Base-by-base conservation (phyloP, 768 basidiomycete genomes). In the Lactarius trivialis region DNA sequence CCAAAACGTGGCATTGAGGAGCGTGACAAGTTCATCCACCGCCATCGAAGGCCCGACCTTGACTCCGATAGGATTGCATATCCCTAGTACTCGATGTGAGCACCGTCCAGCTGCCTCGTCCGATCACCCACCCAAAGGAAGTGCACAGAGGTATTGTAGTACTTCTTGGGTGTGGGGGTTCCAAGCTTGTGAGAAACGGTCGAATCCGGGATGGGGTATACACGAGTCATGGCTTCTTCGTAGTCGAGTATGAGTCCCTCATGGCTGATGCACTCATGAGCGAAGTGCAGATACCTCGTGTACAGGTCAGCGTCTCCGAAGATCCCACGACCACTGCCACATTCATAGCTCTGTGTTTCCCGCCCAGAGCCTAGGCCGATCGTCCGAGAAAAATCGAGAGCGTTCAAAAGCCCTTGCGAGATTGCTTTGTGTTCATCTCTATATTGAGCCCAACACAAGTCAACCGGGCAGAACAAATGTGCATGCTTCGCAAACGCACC, bases 61-160 rank as follows among this genome's bases (percentile, higher is more conserved):
- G 77, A 98, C 83, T 2, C 97, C 97, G 62, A 97, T 91, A 1
- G 93, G 93, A 71, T 97, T 96, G 54, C 91, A 79, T 57, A 97
- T 88, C 7, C 93, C 93, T 95, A 95, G 73, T 94, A 94, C 76
- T 98, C 96, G 34, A 98, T 86, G 71, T 99, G 97, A 4, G 94
- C 97, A 7, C 94, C 93, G 51, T 85, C 82, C 0, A 98, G 77
- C 73, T 96, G 92, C 43, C 96, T 78, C 5, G 96, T 99, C 56
- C 96, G 84, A 74, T 99, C 97, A 0, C 96, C 96, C 58, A 99
- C 91, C 96, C 96, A 99, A 55, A 98, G 74, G 75, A 97, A 96
- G 72, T 95, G 94, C 8, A 93, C 91, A 3, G 92, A 91, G 17
- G 91, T 89, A 71, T 98, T 96, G 75, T 96, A 98, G 72, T 81